phyloP scores from a whole-genome alignment of 768 basidiomycete species.

The Tephrocybe sp. region DNA sequence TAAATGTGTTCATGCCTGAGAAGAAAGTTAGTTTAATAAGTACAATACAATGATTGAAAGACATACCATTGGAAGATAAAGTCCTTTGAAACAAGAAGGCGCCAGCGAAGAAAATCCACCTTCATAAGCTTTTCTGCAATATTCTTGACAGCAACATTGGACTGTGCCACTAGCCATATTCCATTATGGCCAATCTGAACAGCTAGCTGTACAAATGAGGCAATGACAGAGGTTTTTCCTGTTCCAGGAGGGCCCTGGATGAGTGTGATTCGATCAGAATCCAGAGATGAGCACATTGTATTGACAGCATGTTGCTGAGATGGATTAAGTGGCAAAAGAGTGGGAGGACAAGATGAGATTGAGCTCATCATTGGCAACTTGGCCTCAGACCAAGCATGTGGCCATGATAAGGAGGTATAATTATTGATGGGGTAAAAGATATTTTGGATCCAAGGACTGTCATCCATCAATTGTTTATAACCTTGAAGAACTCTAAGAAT shows the following conservation, averaged over 20 bases:
- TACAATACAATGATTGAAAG: not conserved
- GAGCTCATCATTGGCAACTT: not conserved
- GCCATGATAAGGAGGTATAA: constrained; percentile 32
- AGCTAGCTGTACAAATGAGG: constrained; percentile 53
- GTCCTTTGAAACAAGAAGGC: constrained; percentile 64
- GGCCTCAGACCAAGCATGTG: constrained; percentile 30
- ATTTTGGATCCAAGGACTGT: constrained; percentile 48
- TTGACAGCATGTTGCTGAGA: constrained; percentile 49
- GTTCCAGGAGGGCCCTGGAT: constrained; percentile 64
- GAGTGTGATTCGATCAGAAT: constrained; percentile 36
- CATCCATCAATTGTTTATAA: constrained; percentile 25
- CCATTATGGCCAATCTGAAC: constrained; percentile 37
- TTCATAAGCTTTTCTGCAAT: constrained; percentile 77
- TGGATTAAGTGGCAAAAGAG: constrained; percentile 31
- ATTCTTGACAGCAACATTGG: constrained; percentile 87
- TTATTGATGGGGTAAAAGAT: constrained; percentile 39
- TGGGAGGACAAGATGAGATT: not conserved
- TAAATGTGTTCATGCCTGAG: constrained; percentile 84
- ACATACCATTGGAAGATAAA: constrained; percentile 66
- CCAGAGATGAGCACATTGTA: constrained; percentile 38
- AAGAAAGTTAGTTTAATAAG: constrained; percentile 3
- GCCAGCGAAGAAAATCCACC: constrained; percentile 53
- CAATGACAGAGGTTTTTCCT: constrained; percentile 74
- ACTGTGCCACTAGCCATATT: constrained; percentile 82
- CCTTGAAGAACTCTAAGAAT: constrained; percentile 45